Base-by-base conservation (phyloP, 1,284 basidiomycete species). In the Anthracocystis setariae region DNA sequence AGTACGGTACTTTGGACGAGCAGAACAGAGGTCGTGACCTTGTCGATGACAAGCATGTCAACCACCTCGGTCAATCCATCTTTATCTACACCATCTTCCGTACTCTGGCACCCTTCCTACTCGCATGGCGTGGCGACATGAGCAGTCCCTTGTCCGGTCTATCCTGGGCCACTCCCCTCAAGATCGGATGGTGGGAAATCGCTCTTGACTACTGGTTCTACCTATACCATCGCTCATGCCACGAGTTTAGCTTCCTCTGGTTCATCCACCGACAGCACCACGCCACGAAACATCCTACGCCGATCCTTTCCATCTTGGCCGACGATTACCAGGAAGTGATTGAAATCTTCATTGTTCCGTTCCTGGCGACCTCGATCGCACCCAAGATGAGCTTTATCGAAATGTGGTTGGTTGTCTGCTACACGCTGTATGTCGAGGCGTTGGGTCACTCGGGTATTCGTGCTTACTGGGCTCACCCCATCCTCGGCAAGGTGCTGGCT, bases 21-120 rank as follows among this genome's bases (percentile, higher is more conserved):
- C 73, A 77, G 55, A 79, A 79, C 54, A 69, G 77, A n/a, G 77
- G 77, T 18, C 75, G 77, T 38, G 77, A 79, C 55, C 69, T 79
- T 45, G 76, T 79, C 46, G 77, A 79, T 54, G 77, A 79, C 69
- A 62, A 66, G 49, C 77, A 79, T 63, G 77, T 76, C 61, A 79
- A 79, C 67, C 77, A 78, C 54, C 68, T 79, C 40, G 77, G 77
- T 15, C 73, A 77, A 21, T 73, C 71, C 23, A 78, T 79, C 60
- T 77, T 78, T 52, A 76, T 79, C 60, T 79, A 79, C 73, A 79
- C 77, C 59, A 65, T 78, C 60, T 77, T 79, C 68, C 76, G 77
- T 46, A 76, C 74, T 9, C 61, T 79, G 9, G 76, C 48, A 0
- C 77, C 77, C 17, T 79, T 79, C 72, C 51, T 79, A 12, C 48